phyloP scores from a whole-genome alignment of 2,329 filamentous ascomycete genomes.

The Hansfordia pulvinata region DNA sequence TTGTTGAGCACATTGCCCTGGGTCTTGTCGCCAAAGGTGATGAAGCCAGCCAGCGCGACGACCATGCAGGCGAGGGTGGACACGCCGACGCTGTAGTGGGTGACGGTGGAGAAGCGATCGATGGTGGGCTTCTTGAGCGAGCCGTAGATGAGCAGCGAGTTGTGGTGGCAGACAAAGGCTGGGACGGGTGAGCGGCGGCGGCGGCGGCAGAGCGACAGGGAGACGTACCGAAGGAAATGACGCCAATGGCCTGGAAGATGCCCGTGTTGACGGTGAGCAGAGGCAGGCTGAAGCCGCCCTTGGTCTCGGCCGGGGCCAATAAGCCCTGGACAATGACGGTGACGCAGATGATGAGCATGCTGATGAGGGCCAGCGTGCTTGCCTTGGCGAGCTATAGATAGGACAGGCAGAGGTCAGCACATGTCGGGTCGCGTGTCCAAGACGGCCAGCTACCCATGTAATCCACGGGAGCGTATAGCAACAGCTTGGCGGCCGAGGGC shows the following conservation, averaged over 20 bases:
- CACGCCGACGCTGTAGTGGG: constrained; percentile 81
- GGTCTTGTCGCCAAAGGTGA: constrained; percentile 86
- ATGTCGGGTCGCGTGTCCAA: too few species aligned
- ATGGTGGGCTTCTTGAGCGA: constrained; percentile 89
- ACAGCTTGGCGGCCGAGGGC: too few species aligned
- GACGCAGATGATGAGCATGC: constrained; percentile 81
- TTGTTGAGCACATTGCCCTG: constrained; percentile 97
- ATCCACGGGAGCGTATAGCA: not conserved
- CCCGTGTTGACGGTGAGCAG: constrained; percentile 72
- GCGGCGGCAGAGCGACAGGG: constrained; percentile 1
- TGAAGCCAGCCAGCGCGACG: constrained; percentile 80
- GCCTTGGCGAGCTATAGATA: constrained; percentile 75
- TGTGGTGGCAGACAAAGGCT: constrained; percentile 73
- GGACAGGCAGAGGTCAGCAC: constrained; percentile 5
- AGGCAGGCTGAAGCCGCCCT: constrained; percentile 57
- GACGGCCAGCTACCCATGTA: not conserved
- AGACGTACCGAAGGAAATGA: constrained; percentile 82
- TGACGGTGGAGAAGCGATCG: constrained; percentile 85
- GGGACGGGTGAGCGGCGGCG: constrained; percentile 15
- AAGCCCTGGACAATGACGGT: constrained; percentile 79
- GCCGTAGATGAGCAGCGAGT: constrained; percentile 93
- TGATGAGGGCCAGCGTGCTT: constrained; percentile 81
- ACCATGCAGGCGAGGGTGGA: constrained; percentile 85
- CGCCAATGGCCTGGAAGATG: constrained; percentile 90
- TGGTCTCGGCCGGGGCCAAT: constrained; percentile 55